Percentiles rank a stretch among this genome's conserved stretches.
Evolutionary conservation across 345 rosid species (phyloP).

Genomic region (Noccaea bulbosa): DNA sequence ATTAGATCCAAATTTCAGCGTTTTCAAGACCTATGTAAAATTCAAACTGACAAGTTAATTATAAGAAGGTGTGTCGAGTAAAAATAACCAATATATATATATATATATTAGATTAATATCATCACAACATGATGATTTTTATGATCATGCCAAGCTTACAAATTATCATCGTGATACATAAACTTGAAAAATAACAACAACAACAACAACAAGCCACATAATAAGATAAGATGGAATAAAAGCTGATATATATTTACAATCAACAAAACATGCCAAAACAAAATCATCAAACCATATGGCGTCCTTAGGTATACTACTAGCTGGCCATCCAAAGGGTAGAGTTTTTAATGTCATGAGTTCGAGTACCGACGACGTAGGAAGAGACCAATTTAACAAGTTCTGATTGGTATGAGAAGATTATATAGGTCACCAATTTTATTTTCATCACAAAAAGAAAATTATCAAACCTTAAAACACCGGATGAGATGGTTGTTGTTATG

Average conservation of each 20-base stretch:
- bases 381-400: neutral
- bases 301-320: neutral
- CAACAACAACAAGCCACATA: slow-evolving; percentile 9
- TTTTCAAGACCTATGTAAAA: neutral
- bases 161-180: slow-evolving; percentile 2
- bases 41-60: neutral
- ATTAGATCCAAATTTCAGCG: neutral
- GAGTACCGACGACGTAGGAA: neutral
- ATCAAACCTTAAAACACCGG: slow-evolving; percentile 65
- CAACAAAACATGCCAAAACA: neutral
- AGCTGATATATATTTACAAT: slow-evolving; percentile 9
- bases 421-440: neutral
- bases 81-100: slow-evolving; percentile 1
- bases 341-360: neutral
- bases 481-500: slow-evolving; percentile 43
- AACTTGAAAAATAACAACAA: slow-evolving; percentile 11
- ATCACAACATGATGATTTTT: slow-evolving; percentile 14
- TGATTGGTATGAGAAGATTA: neutral
- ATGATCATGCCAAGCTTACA: slow-evolving; percentile 1
- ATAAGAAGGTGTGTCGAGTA: neutral
- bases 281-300: neutral
- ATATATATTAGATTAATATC: neutral
- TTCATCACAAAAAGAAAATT: neutral
- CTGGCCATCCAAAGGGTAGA: neutral
- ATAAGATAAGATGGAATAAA: neutral